Evolutionary conservation across 331 rosid species (phyloP), one percentile per base, ranked within the genome.

Genomic region (Quercus phellos): DNA sequence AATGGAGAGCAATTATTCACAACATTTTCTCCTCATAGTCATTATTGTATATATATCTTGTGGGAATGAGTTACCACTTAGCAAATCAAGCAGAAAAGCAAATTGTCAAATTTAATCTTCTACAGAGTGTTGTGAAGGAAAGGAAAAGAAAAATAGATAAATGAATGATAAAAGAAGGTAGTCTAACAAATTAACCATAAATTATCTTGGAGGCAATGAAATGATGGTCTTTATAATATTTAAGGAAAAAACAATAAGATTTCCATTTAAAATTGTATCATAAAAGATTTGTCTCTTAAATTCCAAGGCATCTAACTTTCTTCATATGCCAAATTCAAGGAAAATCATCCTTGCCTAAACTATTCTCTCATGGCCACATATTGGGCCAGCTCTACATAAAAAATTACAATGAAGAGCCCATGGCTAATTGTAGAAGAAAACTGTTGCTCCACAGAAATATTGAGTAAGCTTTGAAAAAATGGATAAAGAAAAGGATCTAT

Each of bases 331-430:
- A 70, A 68, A n/a, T 26, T 74, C 27, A 68, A 84, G 74, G 68
- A 74, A 85, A 80, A 42, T 35, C 74, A 77, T 59, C 82, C 85
- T 72, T 59, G 55, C 82, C 72, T 60, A 78, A 77, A 63, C 81
- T 79, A 84, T 71, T 75, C 77, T 54, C 72, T 77, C 79, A 77
- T 77, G 75, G 85, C 87, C 82, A 54, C 74, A 81, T 11, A 75
- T 74, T 75, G 77, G 82, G 75, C 80, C 82, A 66, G 80, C 79
- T 89, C 83, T 85, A 70, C 60, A 70, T 66, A 81, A 74, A 66
- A 81, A 85, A 76, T 73, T 85, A 87, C 87, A 89, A 80, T 76
- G 72, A 78, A 84, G 75, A 70, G 51, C 75, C 76, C 63, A 76
- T 58, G 55, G 24, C 30, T 51, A 75, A 76, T 66, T 60, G 46